Evolutionary conservation across 225 moss, liverwort and hornwort species (phyloP), one percentile per base, ranked within the genome.

Genomic region (Anthoceros angustus): DNA sequence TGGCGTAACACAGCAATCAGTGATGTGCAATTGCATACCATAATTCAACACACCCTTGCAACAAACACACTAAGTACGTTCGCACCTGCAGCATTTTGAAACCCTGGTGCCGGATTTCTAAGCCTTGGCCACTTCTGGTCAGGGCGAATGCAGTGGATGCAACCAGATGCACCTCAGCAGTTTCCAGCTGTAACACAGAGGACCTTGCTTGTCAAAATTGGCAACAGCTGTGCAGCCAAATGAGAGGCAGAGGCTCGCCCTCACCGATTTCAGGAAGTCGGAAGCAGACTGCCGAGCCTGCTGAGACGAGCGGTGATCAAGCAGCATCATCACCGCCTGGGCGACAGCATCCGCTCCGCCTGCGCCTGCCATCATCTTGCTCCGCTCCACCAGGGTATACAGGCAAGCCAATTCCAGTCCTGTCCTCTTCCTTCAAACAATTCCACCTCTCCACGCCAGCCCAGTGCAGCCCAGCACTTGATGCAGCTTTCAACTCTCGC

Each of bases 51-150:
- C 41, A 43, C 45, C 10, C 40, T 15, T 42, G 21, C 60, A 66
- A 60, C 46, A 42, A 61, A 6, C 25, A 55, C 43, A 26, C 15
- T 9, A 43, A n/a, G 49, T 60, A 23, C 69, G 25, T 25, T 41
- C 70, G 73, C 74, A 92, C 92, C 86, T 93, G 92, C 15, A 98
- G 71, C 80, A 98, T 80, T 77, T 92, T 87, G 77, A 89, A 81
- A 24, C 98, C 98, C 67, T 84, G 69, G 12, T 85, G 80, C 42
- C 86, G 88, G 65, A 98, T 83, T 79, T 98, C 98, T 40, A 83
- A 69, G 16, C 83, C 65, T 69, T 79, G 80, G 63, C 87, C 79
- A 64, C 80, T 81, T 76, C 82, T 78, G 43, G 84, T 86, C 69
- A 98, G 73, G 45, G 87, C 75, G 74, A 81, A 84, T 4, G 80